A percentile compares a stretch with the other conserved stretches of the same genome.
phyloP scores from a whole-genome alignment of 768 basidiomycete genomes.

The Xerocomellus chrysenteron region DNA sequence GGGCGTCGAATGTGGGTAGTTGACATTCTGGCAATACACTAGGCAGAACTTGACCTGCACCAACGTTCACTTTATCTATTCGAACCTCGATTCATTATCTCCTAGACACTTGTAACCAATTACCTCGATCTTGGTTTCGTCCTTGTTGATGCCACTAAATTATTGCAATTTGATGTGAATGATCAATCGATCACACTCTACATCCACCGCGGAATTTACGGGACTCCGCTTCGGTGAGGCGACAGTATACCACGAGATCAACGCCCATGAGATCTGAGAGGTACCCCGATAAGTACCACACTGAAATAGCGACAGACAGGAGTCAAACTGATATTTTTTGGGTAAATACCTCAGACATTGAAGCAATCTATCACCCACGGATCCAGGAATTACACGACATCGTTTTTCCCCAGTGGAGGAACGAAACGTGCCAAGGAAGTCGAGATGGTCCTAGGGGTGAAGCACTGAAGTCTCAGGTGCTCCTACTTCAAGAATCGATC shows the following conservation, averaged over 20 bases:
- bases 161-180: not conserved
- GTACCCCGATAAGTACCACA: not conserved
- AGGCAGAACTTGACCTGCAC: not conserved
- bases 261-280: not conserved
- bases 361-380: slow-evolving; percentile 9
- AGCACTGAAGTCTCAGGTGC: slow-evolving; percentile 5
- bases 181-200: not conserved
- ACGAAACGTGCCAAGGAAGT: not conserved
- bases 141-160: slow-evolving; percentile 2
- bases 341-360: not conserved
- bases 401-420: not conserved
- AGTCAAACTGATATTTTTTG: not conserved
- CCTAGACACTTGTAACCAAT: not conserved
- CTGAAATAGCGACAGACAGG: slow-evolving; percentile 11
- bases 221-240: not conserved
- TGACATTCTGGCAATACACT: not conserved
- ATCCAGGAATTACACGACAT: not conserved
- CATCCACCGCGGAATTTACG: not conserved
- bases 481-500: slow-evolving; percentile 23
- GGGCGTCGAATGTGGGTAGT: not conserved
- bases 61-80: slow-evolving; percentile 5
- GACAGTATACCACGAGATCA: not conserved
- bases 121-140: not conserved
- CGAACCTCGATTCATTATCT: not conserved
- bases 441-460: not conserved